Percentiles rank a stretch among this genome's conserved stretches.
Conservation (phyloP, 352 stramenopile species). For the Thalassiosira delicatula region DNA sequence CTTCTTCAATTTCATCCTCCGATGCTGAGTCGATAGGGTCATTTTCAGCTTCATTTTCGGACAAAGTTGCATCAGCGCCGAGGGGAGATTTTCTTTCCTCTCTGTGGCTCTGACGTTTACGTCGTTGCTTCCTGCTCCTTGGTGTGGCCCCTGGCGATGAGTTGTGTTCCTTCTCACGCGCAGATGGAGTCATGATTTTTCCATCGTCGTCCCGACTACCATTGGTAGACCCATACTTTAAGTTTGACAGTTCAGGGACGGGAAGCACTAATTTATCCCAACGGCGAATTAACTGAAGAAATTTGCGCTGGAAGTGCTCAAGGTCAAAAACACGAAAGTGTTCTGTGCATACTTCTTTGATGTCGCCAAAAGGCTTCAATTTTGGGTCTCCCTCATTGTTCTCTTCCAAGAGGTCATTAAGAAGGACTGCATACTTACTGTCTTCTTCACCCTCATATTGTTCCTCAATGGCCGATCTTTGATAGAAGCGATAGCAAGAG, state of each 20-base stretch:
- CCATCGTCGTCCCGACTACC: background rate
- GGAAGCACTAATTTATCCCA: constrained; percentile 55
- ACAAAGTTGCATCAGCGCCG: background rate
- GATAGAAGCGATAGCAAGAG: too few species aligned
- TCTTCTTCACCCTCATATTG: constrained; percentile 41
- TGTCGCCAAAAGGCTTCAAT: constrained; percentile 49
- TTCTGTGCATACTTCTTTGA: constrained; percentile 24
- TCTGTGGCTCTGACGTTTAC: constrained; percentile 7
- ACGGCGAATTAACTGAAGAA: constrained; percentile 51
- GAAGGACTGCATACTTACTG: constrained; percentile 38
- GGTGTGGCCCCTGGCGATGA: background rate
- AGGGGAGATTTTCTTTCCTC: background rate
- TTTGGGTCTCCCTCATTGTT: constrained; percentile 27
- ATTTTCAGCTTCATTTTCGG: constrained; percentile 23
- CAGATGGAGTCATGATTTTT: background rate
- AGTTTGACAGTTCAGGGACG: constrained; percentile 44
- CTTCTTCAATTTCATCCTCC: constrained; percentile 11
- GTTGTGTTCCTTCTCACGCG: constrained; percentile 41
- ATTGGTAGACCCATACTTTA: constrained; percentile 37
- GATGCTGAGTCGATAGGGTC: constrained; percentile 12
- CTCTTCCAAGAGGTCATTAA: constrained; percentile 39
- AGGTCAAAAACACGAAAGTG: constrained; percentile 51
- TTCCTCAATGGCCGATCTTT: constrained; percentile 40
- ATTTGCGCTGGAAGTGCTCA: constrained; percentile 46
- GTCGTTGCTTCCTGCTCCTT: background rate